Conservation (phyloP, 306 rosid species). For the Pueraria montana region DNA sequence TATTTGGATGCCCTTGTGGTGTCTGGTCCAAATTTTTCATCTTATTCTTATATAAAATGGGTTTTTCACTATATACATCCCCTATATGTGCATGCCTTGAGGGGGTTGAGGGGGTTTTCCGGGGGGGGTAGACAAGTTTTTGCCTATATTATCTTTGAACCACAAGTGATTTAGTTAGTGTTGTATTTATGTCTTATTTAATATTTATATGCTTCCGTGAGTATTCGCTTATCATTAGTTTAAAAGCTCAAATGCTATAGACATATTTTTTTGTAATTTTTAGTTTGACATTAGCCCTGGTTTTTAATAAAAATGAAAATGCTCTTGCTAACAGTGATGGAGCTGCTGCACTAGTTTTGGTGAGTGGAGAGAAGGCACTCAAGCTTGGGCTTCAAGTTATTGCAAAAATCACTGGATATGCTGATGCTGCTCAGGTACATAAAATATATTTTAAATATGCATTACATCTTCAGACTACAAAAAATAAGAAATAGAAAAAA, state of each 20-base stretch:
- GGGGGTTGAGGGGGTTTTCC: too few relatives aligned
- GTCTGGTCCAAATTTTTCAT: too few relatives aligned
- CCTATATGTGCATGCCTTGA: too few relatives aligned
- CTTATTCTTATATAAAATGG: too few relatives aligned
- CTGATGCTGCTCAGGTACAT: conserved; percentile 97
- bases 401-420: conserved; percentile 92
- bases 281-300: conserved; percentile 33
- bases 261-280: conserved; percentile 32
- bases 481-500: conserved; percentile 40
- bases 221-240: conserved; percentile 32
- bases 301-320: conserved; percentile 39
- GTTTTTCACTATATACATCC: too few relatives aligned
- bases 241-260: conserved; percentile 23
- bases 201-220: conserved; percentile 17
- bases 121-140: too few relatives aligned
- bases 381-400: conserved; percentile 92
- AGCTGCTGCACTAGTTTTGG: conserved; percentile 96
- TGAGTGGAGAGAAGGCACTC: conserved; percentile 90
- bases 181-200: conserved; percentile 26
- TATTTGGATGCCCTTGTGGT: not conserved
- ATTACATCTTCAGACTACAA: conserved; percentile 14
- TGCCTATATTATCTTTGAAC: conserved; percentile 16
- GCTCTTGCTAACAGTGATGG: conserved; percentile 79
- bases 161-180: conserved; percentile 32
- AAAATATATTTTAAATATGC: conserved; percentile 34